Evolutionary conservation across 768 basidiomycete genomes (phyloP).

Genomic region (Psilocybe azurescens): DNA sequence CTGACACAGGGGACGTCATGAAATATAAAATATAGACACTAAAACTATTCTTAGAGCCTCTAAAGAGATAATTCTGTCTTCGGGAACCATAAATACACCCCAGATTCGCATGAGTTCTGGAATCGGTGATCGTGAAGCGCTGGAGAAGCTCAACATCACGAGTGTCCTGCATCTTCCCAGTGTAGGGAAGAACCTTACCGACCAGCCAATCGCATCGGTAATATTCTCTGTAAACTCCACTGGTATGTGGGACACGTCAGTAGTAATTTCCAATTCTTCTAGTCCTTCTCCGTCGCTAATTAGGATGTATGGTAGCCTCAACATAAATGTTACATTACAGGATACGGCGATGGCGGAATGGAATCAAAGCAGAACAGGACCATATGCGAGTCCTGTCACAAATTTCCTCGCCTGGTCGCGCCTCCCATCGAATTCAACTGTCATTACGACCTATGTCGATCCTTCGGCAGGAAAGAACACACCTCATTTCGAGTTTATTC

Average conservation of each 20-base stretch:
- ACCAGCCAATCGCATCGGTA: conserved; percentile 13
- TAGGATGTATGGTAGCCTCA: not conserved
- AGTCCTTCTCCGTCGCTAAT: too few relatives aligned
- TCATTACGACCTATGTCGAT: not conserved
- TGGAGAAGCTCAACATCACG: conserved; percentile 14
- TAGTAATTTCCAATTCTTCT: not conserved
- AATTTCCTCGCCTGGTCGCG: not conserved
- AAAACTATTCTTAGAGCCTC: conserved; percentile 33
- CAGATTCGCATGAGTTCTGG: conserved; percentile 28
- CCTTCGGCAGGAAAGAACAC: not conserved
- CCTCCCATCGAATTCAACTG: not conserved
- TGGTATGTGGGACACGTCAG: conserved; percentile 6
- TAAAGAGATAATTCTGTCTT: conserved; percentile 39
- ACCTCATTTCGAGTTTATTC: not conserved
- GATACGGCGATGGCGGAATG: not conserved
- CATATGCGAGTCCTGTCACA: not conserved
- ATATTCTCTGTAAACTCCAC: conserved; percentile 9
- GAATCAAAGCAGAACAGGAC: conserved; percentile 1
- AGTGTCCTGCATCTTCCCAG: conserved; percentile 18
- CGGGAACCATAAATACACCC: conserved; percentile 20
- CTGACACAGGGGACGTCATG: too few relatives aligned
- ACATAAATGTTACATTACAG: not conserved
- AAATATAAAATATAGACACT: too few relatives aligned
- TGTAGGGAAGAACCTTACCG: conserved; percentile 25
- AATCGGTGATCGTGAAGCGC: conserved; percentile 21